Evolutionary conservation across 768 basidiomycete species (phyloP).

Genomic region (Mycena olivaceomarginata): DNA sequence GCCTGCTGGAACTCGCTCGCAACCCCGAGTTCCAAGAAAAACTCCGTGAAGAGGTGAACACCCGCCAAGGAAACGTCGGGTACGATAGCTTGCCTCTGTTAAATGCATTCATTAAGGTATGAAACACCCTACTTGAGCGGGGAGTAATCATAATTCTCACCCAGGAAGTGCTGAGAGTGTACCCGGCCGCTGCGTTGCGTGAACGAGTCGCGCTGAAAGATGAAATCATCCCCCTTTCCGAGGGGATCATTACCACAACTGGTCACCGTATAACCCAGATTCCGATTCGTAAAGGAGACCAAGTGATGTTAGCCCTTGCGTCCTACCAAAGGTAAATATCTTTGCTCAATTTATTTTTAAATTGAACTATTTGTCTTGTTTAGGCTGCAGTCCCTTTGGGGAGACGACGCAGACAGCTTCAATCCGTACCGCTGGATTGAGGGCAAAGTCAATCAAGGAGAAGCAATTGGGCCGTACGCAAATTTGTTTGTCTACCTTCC

Average conservation of each 20-base stretch:
- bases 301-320: constrained; percentile 11
- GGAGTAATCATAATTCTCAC: constrained; percentile 4
- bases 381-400: constrained; percentile 13
- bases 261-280: constrained; percentile 18
- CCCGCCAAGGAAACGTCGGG: neutral
- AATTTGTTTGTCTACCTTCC: constrained; percentile 10
- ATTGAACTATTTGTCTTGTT: neutral
- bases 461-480: constrained; percentile 24
- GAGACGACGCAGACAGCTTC: constrained; percentile 22
- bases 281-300: constrained; percentile 14
- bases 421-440: constrained; percentile 22
- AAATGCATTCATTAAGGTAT: constrained; percentile 24
- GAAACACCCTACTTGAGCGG: neutral
- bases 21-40: constrained; percentile 23
- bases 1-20: constrained; percentile 21
- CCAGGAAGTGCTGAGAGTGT: constrained; percentile 15
- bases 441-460: neutral
- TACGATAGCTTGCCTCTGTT: constrained; percentile 19
- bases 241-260: constrained; percentile 13
- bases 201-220: constrained; percentile 22
- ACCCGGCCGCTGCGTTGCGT: constrained; percentile 12
- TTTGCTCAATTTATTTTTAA: neutral
- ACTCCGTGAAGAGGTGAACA: constrained; percentile 9
- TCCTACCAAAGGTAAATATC: constrained; percentile 15
- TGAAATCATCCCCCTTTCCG: constrained; percentile 7